phyloP scores from a whole-genome alignment of 2,329 filamentous ascomycete genomes.

The Ustilaginoidea virens region DNA sequence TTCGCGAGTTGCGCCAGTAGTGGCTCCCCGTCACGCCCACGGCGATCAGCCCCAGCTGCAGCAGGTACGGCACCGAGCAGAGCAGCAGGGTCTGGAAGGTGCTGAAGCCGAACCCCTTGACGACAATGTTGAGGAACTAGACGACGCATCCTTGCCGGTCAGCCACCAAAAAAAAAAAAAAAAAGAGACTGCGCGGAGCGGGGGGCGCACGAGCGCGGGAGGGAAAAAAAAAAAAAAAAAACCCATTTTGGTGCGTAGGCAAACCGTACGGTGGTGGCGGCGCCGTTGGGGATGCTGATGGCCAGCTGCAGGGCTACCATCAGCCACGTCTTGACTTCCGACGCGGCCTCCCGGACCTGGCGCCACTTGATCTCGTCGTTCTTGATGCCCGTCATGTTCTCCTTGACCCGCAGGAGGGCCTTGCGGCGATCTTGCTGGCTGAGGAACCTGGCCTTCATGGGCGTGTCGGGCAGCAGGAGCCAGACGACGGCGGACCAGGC shows the following conservation, averaged over 20 bases:
- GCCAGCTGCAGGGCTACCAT: constrained; percentile 12
- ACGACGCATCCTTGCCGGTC: not conserved
- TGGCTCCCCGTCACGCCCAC: constrained; percentile 9
- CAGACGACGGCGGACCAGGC: constrained; percentile 9
- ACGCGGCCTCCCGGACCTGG: constrained; percentile 10
- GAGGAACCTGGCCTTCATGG: constrained; percentile 14
- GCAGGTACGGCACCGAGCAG: constrained; percentile 7
- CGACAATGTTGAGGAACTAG: constrained; percentile 13
- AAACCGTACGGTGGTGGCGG: constrained; percentile 10
- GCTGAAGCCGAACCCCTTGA: constrained; percentile 11
- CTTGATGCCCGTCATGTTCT: constrained; percentile 20
- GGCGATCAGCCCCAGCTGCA: constrained; percentile 12
- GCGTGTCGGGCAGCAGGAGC: constrained; percentile 10
- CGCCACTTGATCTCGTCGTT: constrained; percentile 12
- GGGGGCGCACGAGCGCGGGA: too few relatives aligned
- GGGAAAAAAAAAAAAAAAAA: constrained; percentile 1
- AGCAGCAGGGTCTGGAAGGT: constrained; percentile 10
- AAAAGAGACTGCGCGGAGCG: too few relatives aligned
- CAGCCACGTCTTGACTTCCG: constrained; percentile 13
- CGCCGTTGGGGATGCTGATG: constrained; percentile 16
- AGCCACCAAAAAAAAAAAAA: constrained; percentile 1
- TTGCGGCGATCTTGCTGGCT: constrained; percentile 12
- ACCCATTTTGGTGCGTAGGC: not conserved
- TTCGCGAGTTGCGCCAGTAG: constrained; percentile 11
- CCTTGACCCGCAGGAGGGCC: constrained; percentile 15